A percentile compares a stretch with the other conserved stretches of the same genome.
phyloP scores from a whole-genome alignment of 139 green algal species.

The Desmodesmus armatus region DNA sequence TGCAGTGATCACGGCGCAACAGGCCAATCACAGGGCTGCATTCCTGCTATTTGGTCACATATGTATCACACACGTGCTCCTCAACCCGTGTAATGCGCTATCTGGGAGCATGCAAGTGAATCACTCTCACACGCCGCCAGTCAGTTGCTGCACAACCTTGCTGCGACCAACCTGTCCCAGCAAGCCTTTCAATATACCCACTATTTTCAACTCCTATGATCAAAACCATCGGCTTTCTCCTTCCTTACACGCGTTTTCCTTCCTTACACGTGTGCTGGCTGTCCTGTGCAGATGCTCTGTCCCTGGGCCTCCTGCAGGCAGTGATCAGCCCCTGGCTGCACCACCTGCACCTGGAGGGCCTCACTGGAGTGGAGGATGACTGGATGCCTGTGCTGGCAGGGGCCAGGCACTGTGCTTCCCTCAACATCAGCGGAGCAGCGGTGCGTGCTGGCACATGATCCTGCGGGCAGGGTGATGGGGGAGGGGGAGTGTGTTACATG shows the following conservation, averaged over 20 bases:
- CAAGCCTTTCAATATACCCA: background rate
- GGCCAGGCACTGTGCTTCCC: background rate
- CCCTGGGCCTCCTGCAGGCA: background rate
- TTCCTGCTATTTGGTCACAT: background rate
- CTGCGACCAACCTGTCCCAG: background rate
- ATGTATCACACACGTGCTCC: background rate
- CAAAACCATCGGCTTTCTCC: background rate
- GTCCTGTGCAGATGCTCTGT: constrained; percentile 13
- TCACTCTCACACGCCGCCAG: background rate
- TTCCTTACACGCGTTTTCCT: background rate
- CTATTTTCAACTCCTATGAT: background rate
- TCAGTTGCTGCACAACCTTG: background rate
- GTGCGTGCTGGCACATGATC: constrained; percentile 7
- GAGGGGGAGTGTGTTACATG: no score
- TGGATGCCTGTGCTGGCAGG: constrained; percentile 24
- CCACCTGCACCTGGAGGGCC: constrained; percentile 17
- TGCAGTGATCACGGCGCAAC: background rate
- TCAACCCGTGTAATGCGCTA: background rate
- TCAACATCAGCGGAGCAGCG: constrained; percentile 21
- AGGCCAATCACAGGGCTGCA: background rate
- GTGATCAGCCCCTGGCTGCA: constrained; percentile 35
- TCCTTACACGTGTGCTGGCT: no score
- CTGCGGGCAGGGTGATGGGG: no score
- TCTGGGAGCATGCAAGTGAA: background rate
- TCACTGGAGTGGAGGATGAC: background rate